Base-by-base conservation (phyloP, 2,329 filamentous ascomycete genomes). In the Hymenoscyphus occultus region DNA sequence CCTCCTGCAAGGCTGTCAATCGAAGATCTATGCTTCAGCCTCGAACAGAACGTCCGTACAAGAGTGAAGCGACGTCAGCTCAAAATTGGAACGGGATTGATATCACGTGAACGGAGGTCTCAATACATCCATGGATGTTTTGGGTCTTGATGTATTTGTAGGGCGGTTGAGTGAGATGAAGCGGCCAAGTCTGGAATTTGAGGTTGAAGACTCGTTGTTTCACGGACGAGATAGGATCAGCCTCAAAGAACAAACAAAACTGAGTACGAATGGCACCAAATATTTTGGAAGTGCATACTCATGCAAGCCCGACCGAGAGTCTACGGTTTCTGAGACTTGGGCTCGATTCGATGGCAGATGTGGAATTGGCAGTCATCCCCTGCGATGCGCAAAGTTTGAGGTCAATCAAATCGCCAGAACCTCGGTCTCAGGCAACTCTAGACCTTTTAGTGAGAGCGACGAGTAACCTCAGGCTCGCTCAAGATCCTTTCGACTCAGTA, bases 151-250 rank as follows among this genome's bases (percentile, higher is more conserved):
- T 10, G 45, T 51, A 3, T 9, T 9, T 19, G 45, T 5, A 5
- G 7, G 45, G 45, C 5, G 1, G 42, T 48, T 48, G 42, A 19
- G 42, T n/a, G 42, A 48, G 45, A 10, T 22, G 45, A 35, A 35
- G 45, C n/a, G 45, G 45, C 45, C n/a, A 48, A 48, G 14, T 3
- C 28, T 51, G 19, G 9, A 22, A 22, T 22, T 22, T 51, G 45
- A 51, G 45, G 45, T 51, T 51, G 45, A 51, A 51, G 45, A 51
- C 5, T 51, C 45, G 28, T 51, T 51, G 45, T 51, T n/a, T 13
- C n/a, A 22, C 9, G 45, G 6, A 12, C n/a, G 45, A 51, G 45
- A n/a, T n/a, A 22, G 2, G 45, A 22, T 28, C 45, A 51, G 45
- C n/a, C 45, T 51, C 45, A 51, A 51, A 51, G 19, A 51, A 16